Conservation (phyloP, 805 yeast genomes). For the Citeromyces nyonsensis region DNA sequence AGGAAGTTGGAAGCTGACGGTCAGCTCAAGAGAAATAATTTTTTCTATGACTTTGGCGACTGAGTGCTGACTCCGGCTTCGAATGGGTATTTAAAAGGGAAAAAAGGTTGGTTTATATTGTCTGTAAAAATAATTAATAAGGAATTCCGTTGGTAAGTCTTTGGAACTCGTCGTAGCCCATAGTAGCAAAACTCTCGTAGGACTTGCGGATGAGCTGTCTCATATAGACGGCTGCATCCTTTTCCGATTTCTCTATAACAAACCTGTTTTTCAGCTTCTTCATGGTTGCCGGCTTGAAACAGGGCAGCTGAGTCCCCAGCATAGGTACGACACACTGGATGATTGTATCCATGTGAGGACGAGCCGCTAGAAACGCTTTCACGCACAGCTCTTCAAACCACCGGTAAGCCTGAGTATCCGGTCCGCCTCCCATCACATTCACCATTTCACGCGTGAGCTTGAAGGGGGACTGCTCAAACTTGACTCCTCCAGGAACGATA, state of each 20-base stretch:
- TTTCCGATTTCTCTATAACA: slow-evolving; percentile 66
- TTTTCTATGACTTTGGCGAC: neutral
- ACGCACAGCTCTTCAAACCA: slow-evolving; percentile 95
- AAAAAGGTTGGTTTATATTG: too few species aligned
- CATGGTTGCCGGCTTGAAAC: slow-evolving; percentile 83
- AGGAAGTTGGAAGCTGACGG: too few species aligned
- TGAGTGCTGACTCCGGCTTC: too few species aligned
- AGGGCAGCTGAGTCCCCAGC: slow-evolving; percentile 91
- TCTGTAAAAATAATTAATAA: slow-evolving; percentile 22
- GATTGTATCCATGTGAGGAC: slow-evolving; percentile 80
- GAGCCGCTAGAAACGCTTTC: slow-evolving; percentile 76
- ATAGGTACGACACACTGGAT: slow-evolving; percentile 79
- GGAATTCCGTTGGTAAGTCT: slow-evolving; percentile 95
- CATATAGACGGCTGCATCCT: slow-evolving; percentile 73
- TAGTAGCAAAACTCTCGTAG: slow-evolving; percentile 78
- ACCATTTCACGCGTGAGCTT: slow-evolving; percentile 95
- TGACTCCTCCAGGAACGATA: slow-evolving; percentile 97
- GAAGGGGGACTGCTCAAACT: slow-evolving; percentile 96
- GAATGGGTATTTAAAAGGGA: too few species aligned
- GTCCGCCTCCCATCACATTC: slow-evolving; percentile 85
- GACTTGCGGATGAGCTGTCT: slow-evolving; percentile 63
- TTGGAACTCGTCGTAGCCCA: slow-evolving; percentile 96
- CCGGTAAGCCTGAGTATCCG: slow-evolving; percentile 68
- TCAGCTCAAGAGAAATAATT: neutral
- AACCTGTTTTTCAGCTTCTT: slow-evolving; percentile 65